These are phyloP conservation scores for Pholiota adiposa DNA, from an alignment of 1,284 basidiomycete genomes.

Conservation along the genomic window DNA sequence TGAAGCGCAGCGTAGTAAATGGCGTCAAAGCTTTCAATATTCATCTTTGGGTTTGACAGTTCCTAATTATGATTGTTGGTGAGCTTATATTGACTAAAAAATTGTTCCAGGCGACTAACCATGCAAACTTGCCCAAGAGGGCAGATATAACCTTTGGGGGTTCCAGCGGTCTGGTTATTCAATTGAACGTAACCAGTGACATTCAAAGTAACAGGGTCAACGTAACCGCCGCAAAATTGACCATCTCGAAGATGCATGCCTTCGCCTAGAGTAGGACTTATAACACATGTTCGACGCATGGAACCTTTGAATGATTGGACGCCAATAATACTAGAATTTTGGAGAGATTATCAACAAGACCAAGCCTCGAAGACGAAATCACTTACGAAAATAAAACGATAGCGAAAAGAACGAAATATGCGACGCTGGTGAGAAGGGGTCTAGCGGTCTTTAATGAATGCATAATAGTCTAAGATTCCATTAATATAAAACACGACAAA, in stretches of 20 bases:
- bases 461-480: conserved; percentile 81
- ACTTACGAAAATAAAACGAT: conserved; percentile 87
- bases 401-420: conserved; percentile 92
- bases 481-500: background rate
- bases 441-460: conserved; percentile 90
- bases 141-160: conserved; percentile 80
- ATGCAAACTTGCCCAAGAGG: conserved; percentile 81
- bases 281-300: conserved; percentile 66
- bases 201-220: conserved; percentile 60
- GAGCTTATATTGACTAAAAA: background rate
- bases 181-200: conserved; percentile 50
- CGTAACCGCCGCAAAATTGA: conserved; percentile 81
- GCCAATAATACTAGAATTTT: conserved; percentile 73
- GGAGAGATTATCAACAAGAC: conserved; percentile 9
- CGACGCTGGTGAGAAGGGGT: conserved; percentile 86
- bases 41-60: conserved; percentile 68
- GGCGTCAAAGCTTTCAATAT: conserved; percentile 89
- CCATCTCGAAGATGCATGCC: conserved; percentile 44
- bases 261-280: conserved; percentile 57
- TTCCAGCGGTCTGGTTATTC: conserved; percentile 36
- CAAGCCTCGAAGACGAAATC: background rate
- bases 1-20: conserved; percentile 86
- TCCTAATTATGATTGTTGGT: conserved; percentile 43
- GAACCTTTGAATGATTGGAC: conserved; percentile 91
- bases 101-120: conserved; percentile 40